phyloP scores from a whole-genome alignment of 192 early-diverging fungal genomes.

The Coemansia sp. region DNA sequence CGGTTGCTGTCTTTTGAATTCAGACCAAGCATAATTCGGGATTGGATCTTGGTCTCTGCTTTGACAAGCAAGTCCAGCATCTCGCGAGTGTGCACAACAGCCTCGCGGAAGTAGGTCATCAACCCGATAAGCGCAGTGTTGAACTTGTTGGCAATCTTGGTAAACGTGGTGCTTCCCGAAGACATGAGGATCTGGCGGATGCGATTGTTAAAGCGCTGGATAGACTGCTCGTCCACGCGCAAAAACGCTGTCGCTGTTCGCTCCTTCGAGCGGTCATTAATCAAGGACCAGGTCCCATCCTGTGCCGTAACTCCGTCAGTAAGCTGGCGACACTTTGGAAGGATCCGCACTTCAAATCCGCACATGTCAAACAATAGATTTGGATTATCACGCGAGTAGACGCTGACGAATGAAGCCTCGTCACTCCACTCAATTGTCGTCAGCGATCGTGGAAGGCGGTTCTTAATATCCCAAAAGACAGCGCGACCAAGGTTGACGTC shows the following conservation, averaged over 20 bases:
- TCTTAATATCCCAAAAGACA: constrained; percentile 99
- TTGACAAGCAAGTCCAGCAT: constrained; percentile 95
- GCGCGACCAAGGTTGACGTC: constrained; percentile 98
- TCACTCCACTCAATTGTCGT: constrained; percentile 99
- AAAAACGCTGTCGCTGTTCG: constrained; percentile 96
- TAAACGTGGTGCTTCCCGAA: constrained; percentile 94
- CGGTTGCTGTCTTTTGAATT: constrained; percentile 98
- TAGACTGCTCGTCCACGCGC: constrained; percentile 92
- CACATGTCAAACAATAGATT: constrained; percentile 89
- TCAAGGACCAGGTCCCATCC: constrained; percentile 85
- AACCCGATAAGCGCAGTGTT: constrained; percentile 89
- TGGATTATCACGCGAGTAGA: constrained; percentile 97
- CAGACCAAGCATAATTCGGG: constrained; percentile 98
- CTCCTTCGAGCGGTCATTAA: constrained; percentile 97
- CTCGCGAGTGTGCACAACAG: constrained; percentile 96
- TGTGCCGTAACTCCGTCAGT: constrained; percentile 61
- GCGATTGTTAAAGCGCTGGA: constrained; percentile 93
- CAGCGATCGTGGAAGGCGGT: constrained; percentile 92
- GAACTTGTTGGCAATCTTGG: constrained; percentile 98
- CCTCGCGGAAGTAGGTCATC: constrained; percentile 99
- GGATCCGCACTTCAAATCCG: constrained; percentile 94
- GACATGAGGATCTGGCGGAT: constrained; percentile 98
- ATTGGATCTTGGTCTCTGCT: constrained; percentile 98
- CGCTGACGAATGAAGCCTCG: constrained; percentile 79
- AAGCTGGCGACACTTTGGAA: constrained; percentile 90